Conservation (phyloP, 139 green algal species). For the Coccomyxa sp. region DNA sequence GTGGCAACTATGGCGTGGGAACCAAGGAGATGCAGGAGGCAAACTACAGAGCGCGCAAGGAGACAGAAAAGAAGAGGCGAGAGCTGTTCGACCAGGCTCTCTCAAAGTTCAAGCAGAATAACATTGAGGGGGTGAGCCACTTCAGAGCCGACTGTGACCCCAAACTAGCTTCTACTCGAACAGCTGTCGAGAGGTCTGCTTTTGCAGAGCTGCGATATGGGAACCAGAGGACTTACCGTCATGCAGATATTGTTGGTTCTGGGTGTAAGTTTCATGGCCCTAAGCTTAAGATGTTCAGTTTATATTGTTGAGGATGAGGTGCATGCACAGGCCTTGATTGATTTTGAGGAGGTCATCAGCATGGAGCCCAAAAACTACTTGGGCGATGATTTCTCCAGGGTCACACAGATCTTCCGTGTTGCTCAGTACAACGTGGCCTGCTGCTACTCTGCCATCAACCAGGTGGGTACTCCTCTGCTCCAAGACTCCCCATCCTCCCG, state of each 20-base stretch:
- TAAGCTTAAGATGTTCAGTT: no score
- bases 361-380: conserved; percentile 92
- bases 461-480: conserved; percentile 25
- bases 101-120: conserved; percentile 69
- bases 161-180: no score
- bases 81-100: conserved; percentile 89
- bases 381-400: conserved; percentile 83
- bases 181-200: background rate
- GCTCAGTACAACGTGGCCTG: conserved; percentile 98
- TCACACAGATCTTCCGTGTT: conserved; percentile 87
- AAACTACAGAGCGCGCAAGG: conserved; percentile 86
- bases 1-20: conserved; percentile 92
- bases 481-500: background rate
- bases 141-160: background rate
- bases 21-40: conserved; percentile 86
- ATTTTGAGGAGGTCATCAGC: conserved; percentile 94
- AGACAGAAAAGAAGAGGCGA: conserved; percentile 75
- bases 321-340: conserved; percentile 67
- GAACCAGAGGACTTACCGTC: background rate
- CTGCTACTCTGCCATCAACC: conserved; percentile 86
- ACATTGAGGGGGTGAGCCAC: conserved; percentile 59
- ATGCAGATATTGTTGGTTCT: background rate
- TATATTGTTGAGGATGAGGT: no score
- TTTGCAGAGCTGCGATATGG: background rate
- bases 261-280: no score